Conservation (phyloP, 768 basidiomycete genomes). For the Brasilioporus rufonigricans region DNA sequence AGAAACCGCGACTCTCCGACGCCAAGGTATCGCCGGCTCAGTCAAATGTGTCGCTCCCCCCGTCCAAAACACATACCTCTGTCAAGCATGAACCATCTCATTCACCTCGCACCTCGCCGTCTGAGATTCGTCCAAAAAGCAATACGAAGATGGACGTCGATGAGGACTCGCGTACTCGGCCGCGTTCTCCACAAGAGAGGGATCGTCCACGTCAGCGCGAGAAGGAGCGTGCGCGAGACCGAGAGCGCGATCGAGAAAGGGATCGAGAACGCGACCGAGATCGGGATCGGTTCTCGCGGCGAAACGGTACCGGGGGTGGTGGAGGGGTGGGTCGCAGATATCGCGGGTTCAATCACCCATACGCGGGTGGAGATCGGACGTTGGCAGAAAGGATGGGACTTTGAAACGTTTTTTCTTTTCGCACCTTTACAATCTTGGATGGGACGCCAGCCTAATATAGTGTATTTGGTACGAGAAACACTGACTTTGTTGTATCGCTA, state of each 20-base stretch:
- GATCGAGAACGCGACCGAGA: slow-evolving; percentile 36
- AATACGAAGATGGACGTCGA: slow-evolving; percentile 55
- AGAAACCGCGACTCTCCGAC: slow-evolving; percentile 74
- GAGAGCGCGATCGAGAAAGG: slow-evolving; percentile 35
- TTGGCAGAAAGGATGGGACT: slow-evolving; percentile 84
- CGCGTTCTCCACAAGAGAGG: slow-evolving; percentile 42
- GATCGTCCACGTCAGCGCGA: slow-evolving; percentile 39
- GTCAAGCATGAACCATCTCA: slow-evolving; percentile 29
- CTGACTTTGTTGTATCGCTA: slow-evolving; percentile 24
- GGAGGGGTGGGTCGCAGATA: slow-evolving; percentile 37
- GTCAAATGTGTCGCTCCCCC: slow-evolving; percentile 31
- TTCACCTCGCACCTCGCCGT: slow-evolving; percentile 28
- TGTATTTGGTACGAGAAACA: slow-evolving; percentile 38
- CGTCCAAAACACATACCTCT: slow-evolving; percentile 19
- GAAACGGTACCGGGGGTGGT: slow-evolving; percentile 44
- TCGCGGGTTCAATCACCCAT: slow-evolving; percentile 36
- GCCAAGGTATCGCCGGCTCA: slow-evolving; percentile 34
- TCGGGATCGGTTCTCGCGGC: slow-evolving; percentile 38
- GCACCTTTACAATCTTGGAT: slow-evolving; percentile 18
- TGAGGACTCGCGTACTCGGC: slow-evolving; percentile 45
- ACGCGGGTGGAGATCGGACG: slow-evolving; percentile 62
- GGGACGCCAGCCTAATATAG: slow-evolving; percentile 25
- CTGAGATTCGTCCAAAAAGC: slow-evolving; percentile 28
- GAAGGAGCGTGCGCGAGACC: slow-evolving; percentile 36
- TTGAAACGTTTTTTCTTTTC: slow-evolving; percentile 33